These are phyloP conservation scores for Geoglossum cookeanum DNA, from an alignment of 2,329 filamentous ascomycete species.

Conservation along the genomic window DNA sequence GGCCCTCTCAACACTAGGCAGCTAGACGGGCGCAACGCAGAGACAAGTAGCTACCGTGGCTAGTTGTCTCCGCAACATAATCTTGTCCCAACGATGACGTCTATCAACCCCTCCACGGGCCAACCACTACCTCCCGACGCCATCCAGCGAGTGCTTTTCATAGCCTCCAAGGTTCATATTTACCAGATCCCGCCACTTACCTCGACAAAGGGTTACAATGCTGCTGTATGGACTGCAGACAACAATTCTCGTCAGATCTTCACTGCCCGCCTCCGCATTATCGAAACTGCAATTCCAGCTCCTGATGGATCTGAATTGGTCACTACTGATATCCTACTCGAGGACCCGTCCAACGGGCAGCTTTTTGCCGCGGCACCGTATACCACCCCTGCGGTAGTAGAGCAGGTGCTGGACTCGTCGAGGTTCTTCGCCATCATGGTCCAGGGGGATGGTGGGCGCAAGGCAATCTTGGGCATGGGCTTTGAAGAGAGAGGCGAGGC, in stretches of 20 bases:
- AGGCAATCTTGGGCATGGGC: conserved; percentile 64
- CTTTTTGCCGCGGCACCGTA: conserved; percentile 77
- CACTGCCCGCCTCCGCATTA: conserved; percentile 58
- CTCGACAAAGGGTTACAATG: conserved; percentile 61
- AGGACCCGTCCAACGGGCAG: conserved; percentile 52
- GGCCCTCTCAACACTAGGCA: not conserved
- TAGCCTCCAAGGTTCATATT: conserved; percentile 56
- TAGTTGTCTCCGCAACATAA: not conserved
- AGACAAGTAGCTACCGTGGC: not conserved
- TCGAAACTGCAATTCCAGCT: conserved; percentile 47
- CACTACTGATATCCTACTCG: conserved; percentile 58
- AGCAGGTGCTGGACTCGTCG: conserved; percentile 59
- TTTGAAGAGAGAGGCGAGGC: conserved; percentile 76
- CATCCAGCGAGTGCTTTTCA: conserved; percentile 70
- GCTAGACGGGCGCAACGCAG: not conserved
- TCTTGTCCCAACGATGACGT: conserved; percentile 29
- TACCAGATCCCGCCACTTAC: conserved; percentile 71
- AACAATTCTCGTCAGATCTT: conserved; percentile 58
- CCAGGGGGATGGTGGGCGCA: conserved; percentile 52
- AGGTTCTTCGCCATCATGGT: conserved; percentile 75
- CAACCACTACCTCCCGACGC: conserved; percentile 49
- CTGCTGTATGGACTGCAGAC: conserved; percentile 55
- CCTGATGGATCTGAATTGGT: conserved; percentile 32
- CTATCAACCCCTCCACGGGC: conserved; percentile 53
- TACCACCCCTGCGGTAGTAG: conserved; percentile 42